A percentile compares a stretch with the other conserved stretches of the same genome.
These are phyloP conservation scores for Corchorus capsularis DNA, from an alignment of 345 rosid genomes.

Conservation along the genomic window DNA sequence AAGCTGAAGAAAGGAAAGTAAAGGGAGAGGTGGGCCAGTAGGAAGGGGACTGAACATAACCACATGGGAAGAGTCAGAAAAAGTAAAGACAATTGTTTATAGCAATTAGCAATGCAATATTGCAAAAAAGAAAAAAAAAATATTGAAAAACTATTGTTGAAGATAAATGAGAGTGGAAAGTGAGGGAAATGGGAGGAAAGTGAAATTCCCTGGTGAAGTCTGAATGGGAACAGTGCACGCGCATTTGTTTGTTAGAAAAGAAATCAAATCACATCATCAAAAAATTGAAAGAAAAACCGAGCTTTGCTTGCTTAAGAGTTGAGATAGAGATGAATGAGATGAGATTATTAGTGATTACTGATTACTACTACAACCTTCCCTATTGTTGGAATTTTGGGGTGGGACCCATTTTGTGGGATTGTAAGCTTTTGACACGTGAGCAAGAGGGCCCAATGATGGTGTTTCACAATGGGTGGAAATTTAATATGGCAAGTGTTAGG, in stretches of 20 bases:
- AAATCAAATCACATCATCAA: not conserved
- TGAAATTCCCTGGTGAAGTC: not conserved
- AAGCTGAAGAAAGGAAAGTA: constrained; percentile 20
- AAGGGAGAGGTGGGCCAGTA: constrained; percentile 48
- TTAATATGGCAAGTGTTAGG: not conserved
- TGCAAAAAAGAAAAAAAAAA: not conserved
- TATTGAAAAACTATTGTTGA: not conserved
- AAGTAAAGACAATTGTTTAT: constrained; percentile 44
- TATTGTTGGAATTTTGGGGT: not conserved
- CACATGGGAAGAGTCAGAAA: constrained; percentile 70
- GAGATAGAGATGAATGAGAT: not conserved
- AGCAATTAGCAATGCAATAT: constrained; percentile 12
- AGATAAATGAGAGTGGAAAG: not conserved
- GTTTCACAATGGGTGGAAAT: not conserved
- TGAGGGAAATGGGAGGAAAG: not conserved
- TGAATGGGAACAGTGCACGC: not conserved
- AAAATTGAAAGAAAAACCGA: not conserved
- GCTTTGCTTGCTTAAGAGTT: too few species aligned
- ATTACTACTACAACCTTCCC: not conserved
- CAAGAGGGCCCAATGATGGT: not conserved
- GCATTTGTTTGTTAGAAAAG: not conserved
- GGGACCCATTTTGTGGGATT: not conserved
- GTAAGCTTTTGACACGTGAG: constrained; percentile 4
- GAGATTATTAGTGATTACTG: not conserved
- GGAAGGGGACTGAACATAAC: constrained; percentile 59